Base-by-base conservation (phyloP, 225 moss, liverwort and hornwort species). In the Polytrichum commune region DNA sequence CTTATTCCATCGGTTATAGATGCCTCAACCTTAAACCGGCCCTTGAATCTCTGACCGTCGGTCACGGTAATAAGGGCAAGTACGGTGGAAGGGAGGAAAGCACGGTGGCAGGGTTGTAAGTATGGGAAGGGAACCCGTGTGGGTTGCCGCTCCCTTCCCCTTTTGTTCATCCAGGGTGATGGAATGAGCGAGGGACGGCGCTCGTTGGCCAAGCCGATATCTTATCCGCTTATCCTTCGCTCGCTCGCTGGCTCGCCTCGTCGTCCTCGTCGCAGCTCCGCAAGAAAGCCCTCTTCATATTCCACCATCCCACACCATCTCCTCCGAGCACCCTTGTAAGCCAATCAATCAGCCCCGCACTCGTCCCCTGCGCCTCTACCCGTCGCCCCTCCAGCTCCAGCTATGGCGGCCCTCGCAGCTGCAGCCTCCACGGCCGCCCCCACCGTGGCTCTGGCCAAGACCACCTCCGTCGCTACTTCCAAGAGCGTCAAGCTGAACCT, bases 381-480 rank as follows among this genome's bases (percentile, higher is more conserved):
- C 58, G 46, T 16, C 46, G 46, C 46, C 16, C 58, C 58, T 58
- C 24, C 22, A 22, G 58, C 22, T 20, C 24, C 27, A 57, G 64
- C 64, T 46, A 85, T 85, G 84, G 84, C 81, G 58, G 81, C 81
- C n/a, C 66, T 85, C 58, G 77, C 81, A 69, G 77, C 77, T 13
- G 74, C 78, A 29, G 73, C 77, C 27, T 30, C 72, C 53, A 70
- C 71, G 23, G 78, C 81, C 28, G 29, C 73, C 8, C 73, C 69
- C 19, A 66, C 75, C 4, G 74, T 70, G 7, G 75, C 55, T 18
- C 58, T 70, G 66, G 69, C 70, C 70, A 61, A 68, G 4, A 55
- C 81, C 58, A 20, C 66, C 74, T 54, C 53, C 53, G 54, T 64
- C 28, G 35, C 18, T 5, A 28, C 20, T 16, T 13, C 27, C 68